Base-by-base conservation (phyloP, 805 yeast species). In the Pichia sporocuriosa region DNA sequence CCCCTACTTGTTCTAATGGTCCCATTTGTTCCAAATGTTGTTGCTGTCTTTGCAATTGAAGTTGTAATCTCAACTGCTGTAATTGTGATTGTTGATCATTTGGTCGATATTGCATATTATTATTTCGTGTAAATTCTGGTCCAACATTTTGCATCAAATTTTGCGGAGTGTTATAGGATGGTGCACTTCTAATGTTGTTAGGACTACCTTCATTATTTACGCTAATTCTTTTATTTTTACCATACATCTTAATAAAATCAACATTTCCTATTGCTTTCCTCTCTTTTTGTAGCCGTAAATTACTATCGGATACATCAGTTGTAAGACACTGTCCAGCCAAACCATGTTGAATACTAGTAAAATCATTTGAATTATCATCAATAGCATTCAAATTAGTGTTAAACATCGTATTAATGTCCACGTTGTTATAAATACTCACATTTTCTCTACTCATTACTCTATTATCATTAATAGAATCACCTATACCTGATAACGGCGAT, bases 11-110 rank as follows among this genome's bases (percentile, higher is more conserved):
- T 24, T 35, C 38, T 24, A 35, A 19, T 17, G 24, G 34, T 10
- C 30, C 35, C 24, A 31, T 17, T 12, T 32, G 32, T 34, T 40
- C 49, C 13, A 19, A 21, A 24, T 48, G 53, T n/a, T 42, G 47
- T 21, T 37, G 48, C 23, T 33, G 42, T 13, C 39, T 45, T 35
- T 37, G 44, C 19, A 24, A 15, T 26, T 40, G 52, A 10, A 32
- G 23, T 34, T 37, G 40, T 35, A 37, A n/a, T 9, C 32, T 37
- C 15, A 35, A 37, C 16, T 40, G 40, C 12, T 21, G 8, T 19
- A 30, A 45, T 29, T 39, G 42, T 39, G 42, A 34, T 25, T 43
- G 12, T n/a, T 23, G 22, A 28, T 45, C 15, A 17, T 27, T 25
- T 32, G 45, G 24, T 24, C 21, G 7, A 29, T 35, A 35, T 16